phyloP scores from a whole-genome alignment of 2,329 filamentous ascomycete species.

The Diplodia seriata region DNA sequence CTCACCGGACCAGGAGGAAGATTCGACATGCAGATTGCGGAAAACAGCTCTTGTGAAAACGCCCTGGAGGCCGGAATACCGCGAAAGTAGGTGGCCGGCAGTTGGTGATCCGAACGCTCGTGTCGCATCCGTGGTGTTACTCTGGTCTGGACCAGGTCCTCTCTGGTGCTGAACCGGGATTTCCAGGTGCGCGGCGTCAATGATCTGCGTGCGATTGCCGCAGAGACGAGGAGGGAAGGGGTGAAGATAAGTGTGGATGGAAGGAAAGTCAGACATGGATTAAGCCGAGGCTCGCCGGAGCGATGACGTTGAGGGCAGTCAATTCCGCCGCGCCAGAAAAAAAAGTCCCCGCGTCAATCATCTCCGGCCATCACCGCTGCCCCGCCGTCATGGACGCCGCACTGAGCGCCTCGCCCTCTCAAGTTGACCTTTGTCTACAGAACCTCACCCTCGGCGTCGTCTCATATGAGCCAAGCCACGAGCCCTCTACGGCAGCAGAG shows the following conservation, averaged over 20 bases:
- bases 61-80: not conserved
- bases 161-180: no score
- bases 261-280: not conserved
- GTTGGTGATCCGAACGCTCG: no score
- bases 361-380: not conserved
- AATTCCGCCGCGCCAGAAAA: not conserved
- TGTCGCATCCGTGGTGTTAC: constrained; percentile 45
- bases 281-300: not conserved
- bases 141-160: no score
- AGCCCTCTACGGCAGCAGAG: not conserved
- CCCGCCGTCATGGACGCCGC: constrained; percentile 15
- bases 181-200: no score
- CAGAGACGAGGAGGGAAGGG: not conserved
- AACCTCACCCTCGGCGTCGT: constrained; percentile 9
- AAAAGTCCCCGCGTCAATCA: constrained; percentile 20
- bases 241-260: not conserved
- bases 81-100: no score
- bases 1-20: not conserved
- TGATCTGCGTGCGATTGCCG: no score
- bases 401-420: constrained; percentile 1
- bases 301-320: constrained; percentile 12
- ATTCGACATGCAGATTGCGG: not conserved
- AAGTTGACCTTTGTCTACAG: constrained; percentile 7
- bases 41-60: not conserved
- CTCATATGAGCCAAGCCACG: constrained; percentile 10